Evolutionary conservation across 805 yeast species (phyloP).

Genomic region (Yamadazyma laniorum): DNA sequence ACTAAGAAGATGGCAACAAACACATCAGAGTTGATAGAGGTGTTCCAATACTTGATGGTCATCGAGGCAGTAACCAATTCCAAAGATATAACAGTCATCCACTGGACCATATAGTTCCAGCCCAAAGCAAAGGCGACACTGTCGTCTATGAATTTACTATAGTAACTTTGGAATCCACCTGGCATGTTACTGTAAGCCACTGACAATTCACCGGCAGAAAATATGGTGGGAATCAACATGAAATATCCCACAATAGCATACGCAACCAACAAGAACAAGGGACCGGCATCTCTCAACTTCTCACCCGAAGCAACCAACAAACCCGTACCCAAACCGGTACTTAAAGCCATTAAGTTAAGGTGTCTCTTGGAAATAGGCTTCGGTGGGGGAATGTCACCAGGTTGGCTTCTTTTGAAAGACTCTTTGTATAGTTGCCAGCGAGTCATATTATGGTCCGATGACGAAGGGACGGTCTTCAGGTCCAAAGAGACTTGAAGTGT

Average conservation of each 20-base stretch:
- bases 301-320: constrained; percentile 41
- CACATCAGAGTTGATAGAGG: constrained; percentile 50
- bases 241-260: constrained; percentile 36
- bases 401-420: constrained; percentile 30
- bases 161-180: constrained; percentile 64
- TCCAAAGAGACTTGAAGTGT: constrained; percentile 8
- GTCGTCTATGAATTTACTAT: constrained; percentile 52
- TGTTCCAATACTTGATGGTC: constrained; percentile 58
- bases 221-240: constrained; percentile 35
- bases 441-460: background rate
- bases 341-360: constrained; percentile 27
- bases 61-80: constrained; percentile 65
- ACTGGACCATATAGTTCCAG: constrained; percentile 62
- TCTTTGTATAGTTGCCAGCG: constrained; percentile 26
- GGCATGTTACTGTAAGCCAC: constrained; percentile 55
- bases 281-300: constrained; percentile 37
- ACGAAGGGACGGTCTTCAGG: background rate
- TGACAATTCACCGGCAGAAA: constrained; percentile 51
- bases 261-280: constrained; percentile 31
- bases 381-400: constrained; percentile 12
- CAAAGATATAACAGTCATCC: constrained; percentile 60
- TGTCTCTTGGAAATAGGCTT: constrained; percentile 25
- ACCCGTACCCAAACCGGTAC: constrained; percentile 45
- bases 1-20: constrained; percentile 54
- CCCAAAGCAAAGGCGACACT: constrained; percentile 59